Evolutionary conservation across 139 green algal genomes (phyloP).

Genomic region (Tetradesmus obliquus): DNA sequence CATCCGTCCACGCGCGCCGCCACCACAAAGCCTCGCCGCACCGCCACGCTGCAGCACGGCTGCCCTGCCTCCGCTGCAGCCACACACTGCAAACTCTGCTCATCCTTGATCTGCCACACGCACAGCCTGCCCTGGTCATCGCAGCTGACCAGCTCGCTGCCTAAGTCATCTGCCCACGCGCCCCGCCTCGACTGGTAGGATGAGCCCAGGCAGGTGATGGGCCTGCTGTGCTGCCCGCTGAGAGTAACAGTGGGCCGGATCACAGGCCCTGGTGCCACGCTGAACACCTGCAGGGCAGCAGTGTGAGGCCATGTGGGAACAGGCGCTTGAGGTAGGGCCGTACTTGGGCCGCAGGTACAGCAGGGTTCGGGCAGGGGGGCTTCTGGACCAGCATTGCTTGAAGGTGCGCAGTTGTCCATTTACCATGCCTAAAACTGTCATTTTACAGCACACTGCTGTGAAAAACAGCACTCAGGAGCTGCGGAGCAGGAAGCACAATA

Average conservation of each 20-base stretch:
- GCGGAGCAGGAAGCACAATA: no score
- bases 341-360: no score
- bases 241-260: not conserved
- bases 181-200: slow-evolving; percentile 54
- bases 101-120: slow-evolving; percentile 40
- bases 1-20: slow-evolving; percentile 47
- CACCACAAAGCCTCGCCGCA: slow-evolving; percentile 54
- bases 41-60: slow-evolving; percentile 47
- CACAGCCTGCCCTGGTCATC: slow-evolving; percentile 53
- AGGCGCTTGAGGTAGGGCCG: not conserved
- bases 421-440: no score
- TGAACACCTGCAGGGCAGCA: slow-evolving; percentile 38
- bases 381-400: no score
- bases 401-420: no score
- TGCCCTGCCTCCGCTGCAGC: not conserved
- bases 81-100: slow-evolving; percentile 5
- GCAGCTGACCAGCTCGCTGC: slow-evolving; percentile 48
- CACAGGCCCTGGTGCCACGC: not conserved
- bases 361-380: no score
- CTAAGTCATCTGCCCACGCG: slow-evolving; percentile 18
- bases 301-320: no score
- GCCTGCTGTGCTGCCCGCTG: slow-evolving; percentile 36
- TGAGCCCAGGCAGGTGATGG: slow-evolving; percentile 46
- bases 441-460: no score
- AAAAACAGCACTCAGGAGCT: no score